phyloP scores from a whole-genome alignment of 306 rosid genomes.

The Glycyrrhiza uralensis region DNA sequence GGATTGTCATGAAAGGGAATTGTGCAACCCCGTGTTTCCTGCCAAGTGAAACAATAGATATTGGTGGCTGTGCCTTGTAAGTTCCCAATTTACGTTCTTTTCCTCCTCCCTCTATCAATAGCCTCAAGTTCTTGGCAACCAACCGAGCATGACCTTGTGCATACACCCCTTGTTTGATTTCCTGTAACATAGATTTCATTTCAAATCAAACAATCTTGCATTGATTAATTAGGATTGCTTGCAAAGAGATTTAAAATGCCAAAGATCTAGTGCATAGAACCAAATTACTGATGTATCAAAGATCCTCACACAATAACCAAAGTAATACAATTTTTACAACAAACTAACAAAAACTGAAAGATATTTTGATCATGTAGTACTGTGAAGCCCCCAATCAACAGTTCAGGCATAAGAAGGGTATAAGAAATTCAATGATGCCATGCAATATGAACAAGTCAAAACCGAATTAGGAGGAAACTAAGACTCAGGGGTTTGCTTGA shows the following conservation, averaged over 20 bases:
- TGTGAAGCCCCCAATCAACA: no score
- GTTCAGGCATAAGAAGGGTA: no score
- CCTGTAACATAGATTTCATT: constrained; percentile 40
- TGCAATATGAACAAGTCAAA: not conserved
- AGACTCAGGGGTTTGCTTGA: not conserved
- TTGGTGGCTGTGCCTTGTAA: constrained; percentile 46
- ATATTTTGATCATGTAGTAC: not conserved
- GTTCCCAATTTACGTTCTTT: constrained; percentile 46
- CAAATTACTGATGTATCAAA: not conserved
- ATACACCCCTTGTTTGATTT: constrained; percentile 70
- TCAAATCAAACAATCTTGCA: constrained; percentile 1
- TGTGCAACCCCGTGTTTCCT: constrained; percentile 73
- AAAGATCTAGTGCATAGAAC: not conserved
- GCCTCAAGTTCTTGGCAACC: constrained; percentile 70
- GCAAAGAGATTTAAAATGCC: not conserved
- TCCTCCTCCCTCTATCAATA: constrained; percentile 45
- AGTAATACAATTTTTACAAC: not conserved
- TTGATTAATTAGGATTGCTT: not conserved
- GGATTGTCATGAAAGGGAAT: constrained; percentile 51
- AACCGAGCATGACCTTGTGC: constrained; percentile 68
- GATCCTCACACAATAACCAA: no score
- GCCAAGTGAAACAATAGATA: constrained; percentile 74
- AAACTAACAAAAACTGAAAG: not conserved
- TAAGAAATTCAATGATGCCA: not conserved
- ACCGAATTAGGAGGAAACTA: not conserved